phyloP scores from a whole-genome alignment of 192 early-diverging fungal genomes.

The Phlyctochytrium arcticum region DNA sequence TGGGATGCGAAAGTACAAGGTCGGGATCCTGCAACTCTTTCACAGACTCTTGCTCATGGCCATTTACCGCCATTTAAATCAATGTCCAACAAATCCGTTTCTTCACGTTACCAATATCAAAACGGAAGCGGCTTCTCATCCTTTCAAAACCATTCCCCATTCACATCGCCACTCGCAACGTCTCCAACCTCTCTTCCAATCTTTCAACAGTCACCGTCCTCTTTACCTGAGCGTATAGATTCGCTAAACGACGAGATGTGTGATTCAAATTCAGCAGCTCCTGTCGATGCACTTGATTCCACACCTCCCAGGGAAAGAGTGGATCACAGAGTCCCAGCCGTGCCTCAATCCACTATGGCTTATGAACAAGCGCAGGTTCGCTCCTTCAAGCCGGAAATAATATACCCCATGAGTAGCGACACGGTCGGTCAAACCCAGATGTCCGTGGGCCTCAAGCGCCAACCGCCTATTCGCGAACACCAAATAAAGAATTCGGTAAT shows the following conservation, averaged over 20 bases:
- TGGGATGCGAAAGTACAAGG: slow-evolving; percentile 4
- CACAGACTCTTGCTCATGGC: neutral
- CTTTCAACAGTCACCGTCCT: neutral
- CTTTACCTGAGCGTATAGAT: neutral
- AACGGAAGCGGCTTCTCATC: neutral
- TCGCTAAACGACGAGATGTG: neutral
- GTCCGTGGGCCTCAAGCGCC: neutral
- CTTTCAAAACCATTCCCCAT: neutral
- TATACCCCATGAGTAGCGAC: neutral
- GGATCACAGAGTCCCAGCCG: too few relatives aligned
- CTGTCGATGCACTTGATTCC: neutral
- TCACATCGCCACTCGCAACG: neutral
- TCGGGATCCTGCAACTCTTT: neutral
- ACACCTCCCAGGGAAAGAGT: too few relatives aligned
- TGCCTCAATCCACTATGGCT: neutral
- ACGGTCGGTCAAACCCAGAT: neutral
- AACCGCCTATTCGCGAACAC: slow-evolving; percentile 10
- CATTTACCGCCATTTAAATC: neutral
- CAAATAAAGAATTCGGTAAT: neutral
- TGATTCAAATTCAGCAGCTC: too few relatives aligned
- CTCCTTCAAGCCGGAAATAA: neutral
- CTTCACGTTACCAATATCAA: neutral
- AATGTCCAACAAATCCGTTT: neutral
- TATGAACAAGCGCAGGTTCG: neutral
- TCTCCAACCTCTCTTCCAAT: neutral